Evolutionary conservation across 2,329 filamentous ascomycete species (phyloP).

Genomic region (Ophiocordyceps robertsii): DNA sequence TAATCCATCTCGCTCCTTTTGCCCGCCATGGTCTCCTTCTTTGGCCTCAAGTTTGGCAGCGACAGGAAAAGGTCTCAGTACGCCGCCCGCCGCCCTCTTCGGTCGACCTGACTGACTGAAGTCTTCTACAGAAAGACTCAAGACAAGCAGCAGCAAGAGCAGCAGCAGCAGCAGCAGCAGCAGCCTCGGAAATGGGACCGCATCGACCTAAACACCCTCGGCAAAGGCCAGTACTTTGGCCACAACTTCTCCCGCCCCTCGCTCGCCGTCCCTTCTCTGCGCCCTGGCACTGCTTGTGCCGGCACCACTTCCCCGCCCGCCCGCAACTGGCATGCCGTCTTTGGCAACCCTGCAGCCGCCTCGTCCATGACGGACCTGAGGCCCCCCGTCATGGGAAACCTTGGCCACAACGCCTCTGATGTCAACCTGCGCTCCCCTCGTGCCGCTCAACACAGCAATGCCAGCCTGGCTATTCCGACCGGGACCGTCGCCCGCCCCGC

Average conservation of each 20-base stretch:
- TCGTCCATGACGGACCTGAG: slow-evolving; percentile 32
- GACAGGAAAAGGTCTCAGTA: slow-evolving; percentile 44
- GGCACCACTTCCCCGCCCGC: slow-evolving; percentile 7
- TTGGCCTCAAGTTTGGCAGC: slow-evolving; percentile 40
- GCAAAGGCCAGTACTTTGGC: slow-evolving; percentile 22
- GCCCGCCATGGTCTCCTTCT: slow-evolving; percentile 41
- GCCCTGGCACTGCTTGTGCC: slow-evolving; percentile 28
- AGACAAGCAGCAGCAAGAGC: slow-evolving; percentile 4
- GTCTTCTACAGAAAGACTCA: slow-evolving; percentile 9
- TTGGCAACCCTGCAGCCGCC: slow-evolving; percentile 21
- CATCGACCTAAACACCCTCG: slow-evolving; percentile 18
- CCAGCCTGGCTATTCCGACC: slow-evolving; percentile 18
- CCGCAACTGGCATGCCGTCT: slow-evolving; percentile 19
- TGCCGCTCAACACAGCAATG: slow-evolving; percentile 19
- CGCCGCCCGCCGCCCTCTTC: slow-evolving; percentile 3
- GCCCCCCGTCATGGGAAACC: slow-evolving; percentile 14
- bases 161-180: not conserved
- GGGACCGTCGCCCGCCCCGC: slow-evolving; percentile 13
- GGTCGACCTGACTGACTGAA: not conserved
- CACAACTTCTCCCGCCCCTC: slow-evolving; percentile 21
- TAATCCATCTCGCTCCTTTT: not conserved
- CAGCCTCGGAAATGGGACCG: slow-evolving; percentile 14
- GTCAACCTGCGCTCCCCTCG: slow-evolving; percentile 17
- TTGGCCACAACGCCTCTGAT: slow-evolving; percentile 24
- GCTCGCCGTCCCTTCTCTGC: slow-evolving; percentile 13